phyloP scores from a whole-genome alignment of 768 basidiomycete species.

The Hygrocybe punicea region DNA sequence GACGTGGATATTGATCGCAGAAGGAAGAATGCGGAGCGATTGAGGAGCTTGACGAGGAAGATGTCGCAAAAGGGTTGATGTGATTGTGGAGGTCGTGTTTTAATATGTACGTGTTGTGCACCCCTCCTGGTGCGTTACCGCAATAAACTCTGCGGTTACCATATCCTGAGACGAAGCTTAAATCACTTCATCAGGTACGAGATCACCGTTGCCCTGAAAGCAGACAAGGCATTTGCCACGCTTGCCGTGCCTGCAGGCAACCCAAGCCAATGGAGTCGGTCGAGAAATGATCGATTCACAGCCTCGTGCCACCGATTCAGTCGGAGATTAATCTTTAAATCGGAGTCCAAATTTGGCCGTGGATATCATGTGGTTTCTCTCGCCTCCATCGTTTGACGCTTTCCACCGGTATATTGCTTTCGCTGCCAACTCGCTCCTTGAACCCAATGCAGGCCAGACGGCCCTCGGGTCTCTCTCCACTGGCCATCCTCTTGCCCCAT shows the following conservation, averaged over 20 bases:
- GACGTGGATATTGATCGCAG: conserved; percentile 72
- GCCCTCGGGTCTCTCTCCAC: conserved; percentile 47
- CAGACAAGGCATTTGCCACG: too few relatives aligned
- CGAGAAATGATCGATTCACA: too few relatives aligned
- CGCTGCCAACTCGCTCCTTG: not conserved
- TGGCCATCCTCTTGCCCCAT: conserved; percentile 62
- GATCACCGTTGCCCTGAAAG: too few relatives aligned
- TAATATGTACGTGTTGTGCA: not conserved
- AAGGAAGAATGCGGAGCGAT: conserved; percentile 68
- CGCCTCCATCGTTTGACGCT: not conserved
- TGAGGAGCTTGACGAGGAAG: conserved; percentile 60
- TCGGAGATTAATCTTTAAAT: too few relatives aligned
- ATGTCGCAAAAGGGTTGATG: conserved; percentile 26
- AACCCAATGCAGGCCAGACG: conserved; percentile 52
- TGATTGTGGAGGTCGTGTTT: not conserved
- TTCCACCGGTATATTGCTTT: not conserved
- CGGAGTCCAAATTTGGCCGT: too few relatives aligned
- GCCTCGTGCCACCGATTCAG: too few relatives aligned
- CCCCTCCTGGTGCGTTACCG: not conserved
- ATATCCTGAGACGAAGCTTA: too few relatives aligned
- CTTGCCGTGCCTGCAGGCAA: too few relatives aligned
- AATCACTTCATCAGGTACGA: too few relatives aligned
- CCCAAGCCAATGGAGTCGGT: too few relatives aligned
- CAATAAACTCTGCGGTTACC: too few relatives aligned
- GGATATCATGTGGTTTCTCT: not conserved